These are phyloP conservation scores for Pythium rhizo-oryzae DNA, from an alignment of 352 stramenopile genomes.

Conservation along the genomic window DNA sequence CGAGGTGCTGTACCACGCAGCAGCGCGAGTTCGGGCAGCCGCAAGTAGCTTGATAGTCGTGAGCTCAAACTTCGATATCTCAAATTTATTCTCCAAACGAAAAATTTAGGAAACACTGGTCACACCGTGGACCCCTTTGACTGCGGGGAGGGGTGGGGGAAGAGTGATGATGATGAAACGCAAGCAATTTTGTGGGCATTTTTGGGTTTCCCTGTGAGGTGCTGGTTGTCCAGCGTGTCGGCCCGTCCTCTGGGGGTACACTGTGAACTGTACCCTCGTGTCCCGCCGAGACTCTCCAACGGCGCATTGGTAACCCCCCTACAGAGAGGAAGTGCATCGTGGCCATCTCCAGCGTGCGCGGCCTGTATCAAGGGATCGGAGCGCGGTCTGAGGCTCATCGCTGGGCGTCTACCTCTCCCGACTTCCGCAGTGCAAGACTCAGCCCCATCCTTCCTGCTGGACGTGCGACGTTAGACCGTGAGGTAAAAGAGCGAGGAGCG, in stretches of 20 bases:
- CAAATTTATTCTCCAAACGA: not conserved
- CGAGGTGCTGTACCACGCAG: slow-evolving; percentile 15
- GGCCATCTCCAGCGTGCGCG: slow-evolving; percentile 10
- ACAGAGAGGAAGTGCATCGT: not conserved
- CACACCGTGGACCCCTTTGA: not conserved
- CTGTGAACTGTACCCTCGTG: slow-evolving; percentile 6
- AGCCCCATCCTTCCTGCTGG: too few relatives aligned
- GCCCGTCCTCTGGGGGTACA: not conserved
- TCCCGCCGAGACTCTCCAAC: not conserved
- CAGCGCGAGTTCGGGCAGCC: not conserved
- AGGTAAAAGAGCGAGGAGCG: not conserved
- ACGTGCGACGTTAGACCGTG: not conserved
- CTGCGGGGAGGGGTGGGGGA: not conserved
- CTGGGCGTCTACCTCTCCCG: not conserved
- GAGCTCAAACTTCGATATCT: not conserved
- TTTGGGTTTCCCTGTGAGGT: not conserved
- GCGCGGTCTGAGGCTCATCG: not conserved
- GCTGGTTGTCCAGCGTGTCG: too few relatives aligned
- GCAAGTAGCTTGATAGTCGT: slow-evolving; percentile 1
- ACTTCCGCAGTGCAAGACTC: too few relatives aligned
- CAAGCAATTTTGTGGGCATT: not conserved
- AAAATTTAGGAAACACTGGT: not conserved
- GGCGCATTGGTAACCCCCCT: slow-evolving; percentile 8
- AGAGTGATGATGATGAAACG: not conserved
- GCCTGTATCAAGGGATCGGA: not conserved